Evolutionary conservation across 768 basidiomycete genomes (phyloP).

Genomic region (Pleurotus tuber-regium): DNA sequence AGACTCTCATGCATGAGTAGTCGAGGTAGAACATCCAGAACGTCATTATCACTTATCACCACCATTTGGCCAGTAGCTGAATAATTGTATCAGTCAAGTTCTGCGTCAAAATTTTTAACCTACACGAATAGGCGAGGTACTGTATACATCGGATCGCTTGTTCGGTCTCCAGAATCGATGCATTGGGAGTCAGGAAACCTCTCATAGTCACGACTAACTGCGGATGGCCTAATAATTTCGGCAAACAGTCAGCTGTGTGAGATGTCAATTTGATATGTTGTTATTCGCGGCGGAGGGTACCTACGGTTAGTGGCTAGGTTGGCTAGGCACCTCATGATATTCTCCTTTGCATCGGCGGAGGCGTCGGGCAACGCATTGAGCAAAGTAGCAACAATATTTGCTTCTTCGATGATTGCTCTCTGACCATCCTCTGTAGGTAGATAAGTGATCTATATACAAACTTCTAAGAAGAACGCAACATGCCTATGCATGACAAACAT

Average conservation of each 20-base stretch:
- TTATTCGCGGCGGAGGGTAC: background rate
- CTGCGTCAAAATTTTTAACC: no score
- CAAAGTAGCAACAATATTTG: background rate
- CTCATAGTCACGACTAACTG: background rate
- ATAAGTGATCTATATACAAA: no score
- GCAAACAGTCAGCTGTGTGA: background rate
- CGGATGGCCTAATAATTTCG: background rate
- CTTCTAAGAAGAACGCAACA: background rate
- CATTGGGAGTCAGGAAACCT: background rate
- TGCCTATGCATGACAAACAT: background rate
- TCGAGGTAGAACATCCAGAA: background rate
- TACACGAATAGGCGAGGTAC: conserved; percentile 6
- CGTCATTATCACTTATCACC: background rate
- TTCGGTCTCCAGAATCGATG: background rate
- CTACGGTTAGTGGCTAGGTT: background rate
- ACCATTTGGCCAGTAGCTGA: background rate
- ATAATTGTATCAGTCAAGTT: background rate
- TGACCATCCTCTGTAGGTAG: background rate
- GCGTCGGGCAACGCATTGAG: background rate
- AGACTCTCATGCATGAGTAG: background rate
- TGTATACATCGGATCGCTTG: conserved; percentile 10
- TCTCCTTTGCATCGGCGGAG: background rate
- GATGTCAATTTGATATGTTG: background rate
- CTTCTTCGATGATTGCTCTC: background rate
- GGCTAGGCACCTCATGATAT: background rate